These are phyloP conservation scores for Gossypium longicalyx DNA, from an alignment of 345 rosid genomes.

Conservation along the genomic window DNA sequence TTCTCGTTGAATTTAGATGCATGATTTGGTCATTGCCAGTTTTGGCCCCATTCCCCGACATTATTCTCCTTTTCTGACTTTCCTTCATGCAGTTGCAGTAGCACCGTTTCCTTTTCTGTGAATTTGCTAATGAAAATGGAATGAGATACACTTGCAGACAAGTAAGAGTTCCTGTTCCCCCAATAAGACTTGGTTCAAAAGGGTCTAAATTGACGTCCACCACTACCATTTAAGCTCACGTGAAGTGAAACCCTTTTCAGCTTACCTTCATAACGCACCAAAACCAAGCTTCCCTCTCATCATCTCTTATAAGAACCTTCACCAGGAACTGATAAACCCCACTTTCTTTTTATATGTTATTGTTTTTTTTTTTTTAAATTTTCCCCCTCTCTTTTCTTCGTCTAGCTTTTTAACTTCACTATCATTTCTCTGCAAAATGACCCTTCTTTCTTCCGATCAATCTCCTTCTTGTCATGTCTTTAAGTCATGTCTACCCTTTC, in stretches of 20 bases:
- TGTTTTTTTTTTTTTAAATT: too few species aligned
- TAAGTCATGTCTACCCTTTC: conserved; percentile 27
- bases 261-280: conserved; percentile 7
- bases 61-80: too few species aligned
- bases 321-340: not conserved
- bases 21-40: not conserved
- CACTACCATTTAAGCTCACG: conserved; percentile 11
- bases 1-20: too few species aligned
- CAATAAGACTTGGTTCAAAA: not conserved
- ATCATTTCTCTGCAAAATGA: conserved; percentile 17
- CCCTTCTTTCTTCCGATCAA: not conserved
- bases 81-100: too few species aligned
- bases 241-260: not conserved
- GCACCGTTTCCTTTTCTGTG: not conserved
- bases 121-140: not conserved
- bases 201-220: not conserved
- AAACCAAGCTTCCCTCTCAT: not conserved
- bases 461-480: not conserved
- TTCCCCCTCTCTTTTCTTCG: not conserved
- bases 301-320: not conserved
- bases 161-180: not conserved
- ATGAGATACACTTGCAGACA: not conserved
- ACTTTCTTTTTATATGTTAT: not conserved
- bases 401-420: not conserved
- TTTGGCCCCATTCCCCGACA: too few species aligned